Conservation (phyloP, 352 stramenopile species). For the Phytophthora cryptogea region DNA sequence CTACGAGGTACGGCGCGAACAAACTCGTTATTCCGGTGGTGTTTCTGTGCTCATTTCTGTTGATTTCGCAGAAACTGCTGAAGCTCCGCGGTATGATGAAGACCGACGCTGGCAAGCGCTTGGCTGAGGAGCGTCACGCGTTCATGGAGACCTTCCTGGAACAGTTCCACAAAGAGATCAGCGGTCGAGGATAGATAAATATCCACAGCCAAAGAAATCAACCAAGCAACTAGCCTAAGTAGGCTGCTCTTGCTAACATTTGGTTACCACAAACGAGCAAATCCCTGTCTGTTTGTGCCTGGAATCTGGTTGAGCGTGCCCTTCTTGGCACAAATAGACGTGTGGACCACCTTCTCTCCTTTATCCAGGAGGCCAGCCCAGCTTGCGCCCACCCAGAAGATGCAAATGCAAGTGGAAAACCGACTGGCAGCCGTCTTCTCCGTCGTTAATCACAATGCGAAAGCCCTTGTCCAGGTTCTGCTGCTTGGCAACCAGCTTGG, state of each 20-base stretch:
- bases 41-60: not conserved
- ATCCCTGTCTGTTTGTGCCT: not conserved
- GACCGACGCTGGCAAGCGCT: conserved; percentile 65
- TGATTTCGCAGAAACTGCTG: conserved; percentile 73
- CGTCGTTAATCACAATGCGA: conserved; percentile 98
- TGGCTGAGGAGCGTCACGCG: conserved; percentile 81
- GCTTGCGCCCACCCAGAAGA: conserved; percentile 93
- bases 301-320: too few relatives aligned
- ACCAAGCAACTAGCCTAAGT: not conserved
- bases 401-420: conserved; percentile 94
- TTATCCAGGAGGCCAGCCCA: conserved; percentile 94
- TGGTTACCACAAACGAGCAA: conserved; percentile 5
- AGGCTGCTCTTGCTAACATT: conserved; percentile 7
- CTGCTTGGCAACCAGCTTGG: conserved; percentile 93
- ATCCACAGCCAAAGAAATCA: not conserved
- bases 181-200: conserved; percentile 34
- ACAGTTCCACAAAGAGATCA: conserved; percentile 84
- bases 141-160: conserved; percentile 89
- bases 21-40: not conserved
- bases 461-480: conserved; percentile 92
- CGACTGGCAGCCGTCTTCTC: conserved; percentile 91
- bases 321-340: too few relatives aligned
- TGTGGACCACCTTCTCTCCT: not conserved
- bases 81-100: conserved; percentile 90
- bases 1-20: conserved; percentile 61